A percentile compares a stretch with the other conserved stretches of the same genome.
phyloP scores from a whole-genome alignment of 2,329 filamentous ascomycete species.

The Zasmidium citrigriseum region DNA sequence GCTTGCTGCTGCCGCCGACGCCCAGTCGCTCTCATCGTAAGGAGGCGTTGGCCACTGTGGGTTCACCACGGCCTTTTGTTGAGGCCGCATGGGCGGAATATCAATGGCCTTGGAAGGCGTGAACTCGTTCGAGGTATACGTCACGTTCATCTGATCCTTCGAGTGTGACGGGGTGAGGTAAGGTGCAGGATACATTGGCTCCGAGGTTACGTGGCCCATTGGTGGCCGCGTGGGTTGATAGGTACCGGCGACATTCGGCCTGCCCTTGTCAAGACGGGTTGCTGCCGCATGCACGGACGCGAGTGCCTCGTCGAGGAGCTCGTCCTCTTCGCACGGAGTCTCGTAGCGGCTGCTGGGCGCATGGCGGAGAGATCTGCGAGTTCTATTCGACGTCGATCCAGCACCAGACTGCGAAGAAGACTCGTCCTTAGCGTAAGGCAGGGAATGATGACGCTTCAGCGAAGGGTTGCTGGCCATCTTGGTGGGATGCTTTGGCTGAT shows the following conservation, averaged over 20 bases:
- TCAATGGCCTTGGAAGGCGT: conserved; percentile 70
- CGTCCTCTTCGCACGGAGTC: conserved; percentile 93
- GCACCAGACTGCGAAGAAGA: conserved; percentile 51
- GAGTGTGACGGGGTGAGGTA: conserved; percentile 77
- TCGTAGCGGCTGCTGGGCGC: conserved; percentile 84
- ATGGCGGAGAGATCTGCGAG: conserved; percentile 70
- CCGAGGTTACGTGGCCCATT: conserved; percentile 65
- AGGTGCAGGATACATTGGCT: conserved; percentile 53
- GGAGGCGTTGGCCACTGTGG: conserved; percentile 94
- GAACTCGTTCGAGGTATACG: conserved; percentile 68
- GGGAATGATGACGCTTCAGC: conserved; percentile 52
- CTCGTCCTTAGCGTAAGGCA: conserved; percentile 44
- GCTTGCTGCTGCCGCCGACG: conserved; percentile 75
- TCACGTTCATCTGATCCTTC: conserved; percentile 74
- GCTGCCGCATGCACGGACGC: conserved; percentile 75
- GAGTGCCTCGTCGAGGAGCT: conserved; percentile 87
- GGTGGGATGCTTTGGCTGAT: conserved; percentile 32
- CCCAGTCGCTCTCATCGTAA: conserved; percentile 93
- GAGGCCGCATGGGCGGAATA: conserved; percentile 60
- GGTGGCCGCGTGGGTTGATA: conserved; percentile 43
- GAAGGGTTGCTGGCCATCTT: conserved; percentile 47
- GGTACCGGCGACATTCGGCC: conserved; percentile 20
- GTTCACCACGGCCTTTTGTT: conserved; percentile 50
- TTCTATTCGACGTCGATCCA: conserved; percentile 73
- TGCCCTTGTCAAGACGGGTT: conserved; percentile 63